phyloP scores from a whole-genome alignment of 352 stramenopile genomes.

The Pythium brachiatum region DNA sequence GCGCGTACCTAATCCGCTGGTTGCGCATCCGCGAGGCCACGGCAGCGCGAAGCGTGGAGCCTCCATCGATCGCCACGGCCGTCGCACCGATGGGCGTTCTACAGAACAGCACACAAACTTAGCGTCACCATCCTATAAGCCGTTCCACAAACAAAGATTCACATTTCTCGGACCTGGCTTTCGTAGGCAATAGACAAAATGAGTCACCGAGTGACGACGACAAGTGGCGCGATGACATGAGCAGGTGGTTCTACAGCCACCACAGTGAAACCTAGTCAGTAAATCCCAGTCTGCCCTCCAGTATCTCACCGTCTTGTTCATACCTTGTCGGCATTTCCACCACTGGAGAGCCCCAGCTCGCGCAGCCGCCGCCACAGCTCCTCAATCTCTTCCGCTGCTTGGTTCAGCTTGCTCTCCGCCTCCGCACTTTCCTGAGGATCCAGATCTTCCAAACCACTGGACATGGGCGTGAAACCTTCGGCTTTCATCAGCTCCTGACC shows the following conservation, averaged over 20 bases:
- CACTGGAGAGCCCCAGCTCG: constrained; percentile 68
- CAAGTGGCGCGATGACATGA: constrained; percentile 76
- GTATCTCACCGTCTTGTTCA: no score
- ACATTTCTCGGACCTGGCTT: constrained; percentile 37
- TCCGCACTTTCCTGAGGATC: constrained; percentile 38
- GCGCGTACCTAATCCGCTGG: constrained; percentile 60
- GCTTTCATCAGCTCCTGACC: constrained; percentile 16
- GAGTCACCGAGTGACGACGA: constrained; percentile 83
- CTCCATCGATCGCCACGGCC: constrained; percentile 70
- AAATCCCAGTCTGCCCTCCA: neutral
- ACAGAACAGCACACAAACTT: neutral
- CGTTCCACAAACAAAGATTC: neutral
- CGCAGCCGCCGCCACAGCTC: constrained; percentile 79
- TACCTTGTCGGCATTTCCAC: constrained; percentile 57
- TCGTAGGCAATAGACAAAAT: constrained; percentile 77
- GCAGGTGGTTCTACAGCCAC: constrained; percentile 38
- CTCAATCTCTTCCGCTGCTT: constrained; percentile 78
- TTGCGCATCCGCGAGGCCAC: constrained; percentile 84
- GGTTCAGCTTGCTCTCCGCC: constrained; percentile 58
- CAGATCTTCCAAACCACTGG: constrained; percentile 22
- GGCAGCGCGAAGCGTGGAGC: constrained; percentile 67
- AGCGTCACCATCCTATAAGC: neutral
- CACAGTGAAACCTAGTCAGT: neutral
- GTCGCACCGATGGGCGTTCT: constrained; percentile 54
- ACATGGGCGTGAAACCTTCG: constrained; percentile 30